phyloP scores from a whole-genome alignment of 371 early-diverging fungal genomes.

The Mortierella sp. region DNA sequence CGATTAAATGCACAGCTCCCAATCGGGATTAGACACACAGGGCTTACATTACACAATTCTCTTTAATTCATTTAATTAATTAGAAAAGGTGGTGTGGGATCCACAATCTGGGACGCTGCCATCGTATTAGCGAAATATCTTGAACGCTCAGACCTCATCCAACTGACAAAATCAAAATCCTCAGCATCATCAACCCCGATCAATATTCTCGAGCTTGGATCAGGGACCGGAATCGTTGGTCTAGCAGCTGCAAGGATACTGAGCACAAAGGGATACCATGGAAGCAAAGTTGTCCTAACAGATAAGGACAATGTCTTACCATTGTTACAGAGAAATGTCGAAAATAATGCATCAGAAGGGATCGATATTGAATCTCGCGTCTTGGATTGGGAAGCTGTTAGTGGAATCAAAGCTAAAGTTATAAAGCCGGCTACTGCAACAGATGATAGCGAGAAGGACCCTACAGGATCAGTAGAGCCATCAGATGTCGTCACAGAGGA shows the following conservation, averaged over 20 bases:
- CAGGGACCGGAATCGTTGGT: constrained; percentile 68
- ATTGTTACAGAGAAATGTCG: constrained; percentile 57
- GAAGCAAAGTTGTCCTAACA: constrained; percentile 50
- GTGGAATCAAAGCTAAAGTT: constrained; percentile 30
- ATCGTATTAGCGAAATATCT: constrained; percentile 64
- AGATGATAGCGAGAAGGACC: background rate
- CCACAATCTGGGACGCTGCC: constrained; percentile 65
- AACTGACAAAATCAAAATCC: background rate
- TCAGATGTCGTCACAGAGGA: background rate
- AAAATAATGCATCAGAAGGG: constrained; percentile 42
- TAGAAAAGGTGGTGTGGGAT: constrained; percentile 59
- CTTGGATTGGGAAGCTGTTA: constrained; percentile 49
- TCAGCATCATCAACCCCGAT: constrained; percentile 8
- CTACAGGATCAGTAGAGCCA: background rate
- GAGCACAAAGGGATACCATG: constrained; percentile 10
- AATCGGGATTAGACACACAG: no score
- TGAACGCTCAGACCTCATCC: constrained; percentile 33
- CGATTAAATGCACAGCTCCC: no score
- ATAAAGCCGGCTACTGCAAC: background rate
- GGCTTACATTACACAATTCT: background rate
- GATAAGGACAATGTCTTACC: constrained; percentile 63
- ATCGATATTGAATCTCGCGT: constrained; percentile 25
- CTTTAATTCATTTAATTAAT: no score
- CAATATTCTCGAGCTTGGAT: constrained; percentile 63
- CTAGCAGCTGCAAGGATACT: constrained; percentile 56